Conservation (phyloP, 2,329 filamentous ascomycete species). For the Aspergillus japonicus region DNA sequence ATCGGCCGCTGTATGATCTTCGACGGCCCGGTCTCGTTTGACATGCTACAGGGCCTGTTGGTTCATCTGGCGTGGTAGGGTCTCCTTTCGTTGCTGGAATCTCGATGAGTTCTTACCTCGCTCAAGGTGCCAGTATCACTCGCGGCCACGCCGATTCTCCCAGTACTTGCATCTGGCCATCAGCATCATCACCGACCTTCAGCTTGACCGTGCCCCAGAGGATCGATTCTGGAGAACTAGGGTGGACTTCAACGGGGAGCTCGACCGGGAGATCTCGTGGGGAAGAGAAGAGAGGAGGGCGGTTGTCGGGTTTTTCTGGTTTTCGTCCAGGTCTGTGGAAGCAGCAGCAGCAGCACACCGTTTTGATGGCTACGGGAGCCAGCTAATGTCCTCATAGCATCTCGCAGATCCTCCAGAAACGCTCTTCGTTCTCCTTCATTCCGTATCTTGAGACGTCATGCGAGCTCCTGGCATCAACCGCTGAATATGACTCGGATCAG, state of each 20-base stretch:
- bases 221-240: conserved; percentile 31
- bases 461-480: conserved; percentile 5
- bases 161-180: conserved; percentile 40
- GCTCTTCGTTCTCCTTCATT: conserved; percentile 10
- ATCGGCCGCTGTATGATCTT: conserved; percentile 34
- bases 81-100: too few species aligned
- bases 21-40: conserved; percentile 36
- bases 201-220: conserved; percentile 25
- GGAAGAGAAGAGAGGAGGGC: conserved; percentile 46
- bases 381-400: not conserved
- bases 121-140: conserved; percentile 35
- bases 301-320: conserved; percentile 45
- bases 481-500: conserved; percentile 13
- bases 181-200: conserved; percentile 36
- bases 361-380: too few species aligned
- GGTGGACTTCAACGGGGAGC: conserved; percentile 8
- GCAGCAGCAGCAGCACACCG: not conserved
- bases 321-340: conserved; percentile 40
- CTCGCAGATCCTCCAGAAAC: conserved; percentile 14
- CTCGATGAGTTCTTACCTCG: too few species aligned
- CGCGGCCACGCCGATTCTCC: conserved; percentile 30
- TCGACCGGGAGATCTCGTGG: conserved; percentile 18
- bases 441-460: conserved; percentile 11
- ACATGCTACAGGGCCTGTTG: conserved; percentile 41
- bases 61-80: conserved; percentile 40